phyloP scores from a whole-genome alignment of 495 filamentous ascomycete genomes.

The Talaromyces nanjingensis region DNA sequence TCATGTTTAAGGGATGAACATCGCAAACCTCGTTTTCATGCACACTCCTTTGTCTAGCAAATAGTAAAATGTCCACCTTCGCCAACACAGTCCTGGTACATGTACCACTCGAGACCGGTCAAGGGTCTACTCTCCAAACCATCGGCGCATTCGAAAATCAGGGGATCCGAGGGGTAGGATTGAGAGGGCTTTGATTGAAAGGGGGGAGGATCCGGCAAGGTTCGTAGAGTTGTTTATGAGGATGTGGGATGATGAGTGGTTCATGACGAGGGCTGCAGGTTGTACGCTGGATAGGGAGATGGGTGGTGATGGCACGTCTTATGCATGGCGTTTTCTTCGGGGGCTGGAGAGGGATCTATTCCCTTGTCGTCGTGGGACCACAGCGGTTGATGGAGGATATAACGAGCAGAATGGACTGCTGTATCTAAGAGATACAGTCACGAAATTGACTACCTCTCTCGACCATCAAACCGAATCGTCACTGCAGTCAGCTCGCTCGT shows the following conservation, averaged over 20 bases:
- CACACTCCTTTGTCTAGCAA: neutral
- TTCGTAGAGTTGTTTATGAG: neutral
- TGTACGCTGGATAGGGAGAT: neutral
- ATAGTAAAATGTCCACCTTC: neutral
- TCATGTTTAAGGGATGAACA: neutral
- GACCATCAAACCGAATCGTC: neutral
- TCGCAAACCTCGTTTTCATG: neutral
- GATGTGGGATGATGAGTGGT: neutral
- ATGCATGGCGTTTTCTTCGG: conserved; percentile 1
- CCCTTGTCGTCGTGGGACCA: too few species aligned
- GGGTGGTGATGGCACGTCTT: neutral
- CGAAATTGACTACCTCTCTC: neutral
- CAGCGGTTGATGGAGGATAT: too few species aligned
- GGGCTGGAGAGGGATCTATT: neutral
- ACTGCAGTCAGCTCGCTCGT: too few species aligned
- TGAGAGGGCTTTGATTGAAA: neutral
- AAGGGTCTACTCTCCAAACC: neutral
- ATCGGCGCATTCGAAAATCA: neutral
- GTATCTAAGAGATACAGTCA: neutral
- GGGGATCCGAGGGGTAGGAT: neutral
- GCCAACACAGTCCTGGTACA: neutral
- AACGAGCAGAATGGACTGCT: neutral
- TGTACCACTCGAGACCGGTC: neutral
- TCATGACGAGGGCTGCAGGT: too few species aligned
- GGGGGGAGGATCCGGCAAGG: neutral